A percentile compares a stretch with the other conserved stretches of the same genome.
Conservation (phyloP, 371 early-diverging fungal genomes). For the Apophysomyces elegans region DNA sequence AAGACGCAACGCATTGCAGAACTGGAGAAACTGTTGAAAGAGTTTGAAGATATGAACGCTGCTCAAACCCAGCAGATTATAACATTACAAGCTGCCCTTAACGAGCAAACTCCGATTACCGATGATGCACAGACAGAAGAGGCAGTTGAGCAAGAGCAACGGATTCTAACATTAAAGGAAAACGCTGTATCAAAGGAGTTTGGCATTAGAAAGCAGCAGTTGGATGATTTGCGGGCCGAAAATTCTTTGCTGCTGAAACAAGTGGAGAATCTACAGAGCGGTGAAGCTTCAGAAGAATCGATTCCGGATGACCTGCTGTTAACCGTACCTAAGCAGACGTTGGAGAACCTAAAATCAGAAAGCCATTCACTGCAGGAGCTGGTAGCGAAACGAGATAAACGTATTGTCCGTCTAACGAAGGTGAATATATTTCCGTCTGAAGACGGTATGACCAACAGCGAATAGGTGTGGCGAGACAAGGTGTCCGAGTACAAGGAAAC, state of each 20-base stretch:
- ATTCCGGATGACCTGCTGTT: neutral
- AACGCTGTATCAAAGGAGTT: conserved; percentile 74
- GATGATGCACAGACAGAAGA: neutral
- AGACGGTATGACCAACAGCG: conserved; percentile 1
- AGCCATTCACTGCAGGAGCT: conserved; percentile 44
- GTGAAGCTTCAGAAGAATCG: neutral
- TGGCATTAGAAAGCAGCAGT: conserved; percentile 65
- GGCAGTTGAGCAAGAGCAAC: conserved; percentile 32
- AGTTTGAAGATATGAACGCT: conserved; percentile 7
- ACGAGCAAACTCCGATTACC: neutral
- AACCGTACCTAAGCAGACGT: conserved; percentile 57
- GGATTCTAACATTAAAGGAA: conserved; percentile 71
- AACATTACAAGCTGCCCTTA: neutral
- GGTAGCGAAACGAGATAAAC: conserved; percentile 60
- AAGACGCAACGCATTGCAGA: conserved; percentile 63
- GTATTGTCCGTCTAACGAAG: conserved; percentile 68
- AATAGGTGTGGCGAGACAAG: conserved; percentile 60
- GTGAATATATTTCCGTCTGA: conserved; percentile 33
- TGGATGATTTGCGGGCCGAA: conserved; percentile 64
- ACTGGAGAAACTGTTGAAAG: conserved; percentile 60
- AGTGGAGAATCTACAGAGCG: conserved; percentile 19
- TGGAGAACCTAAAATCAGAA: conserved; percentile 62
- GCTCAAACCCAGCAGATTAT: neutral
- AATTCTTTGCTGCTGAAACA: conserved; percentile 51
- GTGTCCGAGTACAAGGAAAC: conserved; percentile 71